Conservation (phyloP, 306 rosid genomes). For the Lathyrus aphaca region DNA sequence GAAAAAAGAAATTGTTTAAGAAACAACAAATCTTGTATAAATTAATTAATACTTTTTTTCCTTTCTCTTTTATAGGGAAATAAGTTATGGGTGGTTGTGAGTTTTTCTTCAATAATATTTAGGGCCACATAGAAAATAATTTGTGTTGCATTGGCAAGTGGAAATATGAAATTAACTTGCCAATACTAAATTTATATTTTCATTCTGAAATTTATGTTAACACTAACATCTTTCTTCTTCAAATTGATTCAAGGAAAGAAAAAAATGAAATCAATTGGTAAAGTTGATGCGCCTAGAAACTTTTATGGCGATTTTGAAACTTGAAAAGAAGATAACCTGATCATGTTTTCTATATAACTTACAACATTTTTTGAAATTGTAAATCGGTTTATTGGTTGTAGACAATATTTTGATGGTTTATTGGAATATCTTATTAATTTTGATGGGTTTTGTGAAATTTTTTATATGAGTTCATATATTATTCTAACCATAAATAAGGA, state of each 20-base stretch:
- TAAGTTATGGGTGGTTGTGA: slow-evolving; percentile 1
- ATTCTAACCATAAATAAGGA: too few relatives aligned
- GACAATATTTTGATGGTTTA: too few relatives aligned
- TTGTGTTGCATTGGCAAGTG: slow-evolving; percentile 15
- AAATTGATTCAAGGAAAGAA: slow-evolving; percentile 90
- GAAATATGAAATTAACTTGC: slow-evolving; percentile 12
- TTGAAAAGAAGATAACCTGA: slow-evolving; percentile 85
- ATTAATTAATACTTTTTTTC: neutral
- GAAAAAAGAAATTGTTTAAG: slow-evolving; percentile 82
- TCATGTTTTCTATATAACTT: slow-evolving; percentile 30
- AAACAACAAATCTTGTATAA: slow-evolving; percentile 62
- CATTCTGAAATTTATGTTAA: slow-evolving; percentile 12
- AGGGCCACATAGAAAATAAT: neutral
- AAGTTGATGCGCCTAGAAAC: slow-evolving; percentile 94
- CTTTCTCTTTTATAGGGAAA: slow-evolving; percentile 9
- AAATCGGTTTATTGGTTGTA: neutral
- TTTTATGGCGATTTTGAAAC: slow-evolving; percentile 94
- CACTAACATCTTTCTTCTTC: slow-evolving; percentile 28
- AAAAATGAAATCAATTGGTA: slow-evolving; percentile 90
- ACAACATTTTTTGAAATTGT: slow-evolving; percentile 38
- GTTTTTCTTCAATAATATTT: slow-evolving; percentile 24
- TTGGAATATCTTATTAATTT: too few relatives aligned
- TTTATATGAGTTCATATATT: too few relatives aligned
- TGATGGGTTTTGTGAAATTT: too few relatives aligned
- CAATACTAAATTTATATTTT: neutral